These are phyloP conservation scores for Metarhizium sp. DNA, from an alignment of 2,329 filamentous ascomycete genomes.

Conservation along the genomic window DNA sequence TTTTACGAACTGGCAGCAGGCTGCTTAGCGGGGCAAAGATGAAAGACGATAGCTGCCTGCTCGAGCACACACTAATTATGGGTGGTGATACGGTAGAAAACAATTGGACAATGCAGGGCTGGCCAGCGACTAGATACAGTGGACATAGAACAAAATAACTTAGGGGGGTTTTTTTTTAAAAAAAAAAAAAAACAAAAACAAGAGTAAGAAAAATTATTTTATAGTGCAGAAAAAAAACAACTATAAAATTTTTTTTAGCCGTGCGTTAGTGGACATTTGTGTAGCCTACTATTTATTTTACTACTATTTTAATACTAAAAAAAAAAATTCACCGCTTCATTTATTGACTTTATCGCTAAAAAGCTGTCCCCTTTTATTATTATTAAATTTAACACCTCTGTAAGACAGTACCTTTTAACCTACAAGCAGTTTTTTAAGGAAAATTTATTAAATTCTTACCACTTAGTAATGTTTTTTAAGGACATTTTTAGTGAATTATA, in stretches of 20 bases:
- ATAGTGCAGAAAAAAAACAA: background rate
- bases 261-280: background rate
- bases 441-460: too few species aligned
- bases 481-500: too few species aligned
- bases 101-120: conserved; percentile 42
- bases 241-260: background rate
- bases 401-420: too few species aligned
- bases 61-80: conserved; percentile 50
- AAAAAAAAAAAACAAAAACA: background rate
- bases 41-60: conserved; percentile 40
- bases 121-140: conserved; percentile 29
- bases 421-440: too few species aligned
- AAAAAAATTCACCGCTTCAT: too few species aligned
- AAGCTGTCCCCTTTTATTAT: too few species aligned
- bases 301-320: too few species aligned
- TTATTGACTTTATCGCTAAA: too few species aligned
- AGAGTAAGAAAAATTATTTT: background rate
- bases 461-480: too few species aligned
- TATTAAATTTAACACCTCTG: too few species aligned
- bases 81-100: conserved; percentile 45
- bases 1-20: conserved; percentile 40
- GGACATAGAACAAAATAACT: conserved; percentile 1
- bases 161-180: background rate
- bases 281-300: too few species aligned
- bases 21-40: conserved; percentile 44